Evolutionary conservation across 768 basidiomycete genomes (phyloP).

Genomic region (Mycena sanguinolenta): DNA sequence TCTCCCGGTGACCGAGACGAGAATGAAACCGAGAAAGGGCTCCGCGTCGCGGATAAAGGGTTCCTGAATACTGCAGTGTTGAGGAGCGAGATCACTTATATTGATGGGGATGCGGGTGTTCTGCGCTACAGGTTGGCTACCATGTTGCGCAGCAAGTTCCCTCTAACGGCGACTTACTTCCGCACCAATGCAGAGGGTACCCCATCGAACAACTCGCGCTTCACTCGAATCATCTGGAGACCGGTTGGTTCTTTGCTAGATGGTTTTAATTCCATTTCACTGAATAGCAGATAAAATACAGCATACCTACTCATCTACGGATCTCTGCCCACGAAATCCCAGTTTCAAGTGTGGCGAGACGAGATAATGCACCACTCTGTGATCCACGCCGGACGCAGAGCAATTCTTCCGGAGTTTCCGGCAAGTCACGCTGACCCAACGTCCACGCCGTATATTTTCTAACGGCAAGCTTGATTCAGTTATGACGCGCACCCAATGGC

Average conservation of each 20-base stretch:
- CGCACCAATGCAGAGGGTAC: slow-evolving; percentile 71
- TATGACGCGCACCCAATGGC: slow-evolving; percentile 96
- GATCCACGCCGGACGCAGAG: slow-evolving; percentile 74
- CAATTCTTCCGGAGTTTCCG: slow-evolving; percentile 79
- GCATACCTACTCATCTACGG: slow-evolving; percentile 94
- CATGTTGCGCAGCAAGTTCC: background rate
- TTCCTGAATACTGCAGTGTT: slow-evolving; percentile 89
- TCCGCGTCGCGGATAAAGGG: slow-evolving; percentile 84
- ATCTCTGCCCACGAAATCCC: slow-evolving; percentile 72
- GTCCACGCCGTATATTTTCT: background rate
- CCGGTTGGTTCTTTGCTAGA: slow-evolving; percentile 47
- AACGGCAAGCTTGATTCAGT: slow-evolving; percentile 50
- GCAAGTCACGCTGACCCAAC: slow-evolving; percentile 43
- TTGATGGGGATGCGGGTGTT: slow-evolving; percentile 90
- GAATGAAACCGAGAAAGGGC: slow-evolving; percentile 86
- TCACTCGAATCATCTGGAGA: slow-evolving; percentile 85
- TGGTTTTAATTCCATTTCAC: background rate
- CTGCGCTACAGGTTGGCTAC: slow-evolving; percentile 78
- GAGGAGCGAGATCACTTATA: slow-evolving; percentile 87
- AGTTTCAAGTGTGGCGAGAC: slow-evolving; percentile 73
- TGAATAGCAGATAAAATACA: slow-evolving; percentile 29
- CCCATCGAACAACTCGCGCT: slow-evolving; percentile 93
- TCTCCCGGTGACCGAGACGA: slow-evolving; percentile 77
- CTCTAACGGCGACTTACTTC: background rate
- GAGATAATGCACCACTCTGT: slow-evolving; percentile 86